A percentile compares a stretch with the other conserved stretches of the same genome.
Evolutionary conservation across 805 yeast genomes (phyloP).

Genomic region (Millerozyma miso): DNA sequence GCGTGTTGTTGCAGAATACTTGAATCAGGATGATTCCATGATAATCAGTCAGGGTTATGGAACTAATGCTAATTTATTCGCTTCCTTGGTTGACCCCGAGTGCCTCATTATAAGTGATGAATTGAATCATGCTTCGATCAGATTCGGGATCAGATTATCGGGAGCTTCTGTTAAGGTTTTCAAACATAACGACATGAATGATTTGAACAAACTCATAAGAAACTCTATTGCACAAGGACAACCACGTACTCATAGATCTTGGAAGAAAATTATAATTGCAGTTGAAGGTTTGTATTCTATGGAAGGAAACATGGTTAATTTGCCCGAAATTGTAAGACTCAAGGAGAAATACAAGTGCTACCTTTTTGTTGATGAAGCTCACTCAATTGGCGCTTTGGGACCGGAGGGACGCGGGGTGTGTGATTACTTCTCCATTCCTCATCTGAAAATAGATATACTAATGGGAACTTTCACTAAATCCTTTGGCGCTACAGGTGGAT

Average conservation of each 20-base stretch:
- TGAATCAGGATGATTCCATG: slow-evolving; percentile 86
- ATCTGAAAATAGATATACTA: slow-evolving; percentile 72
- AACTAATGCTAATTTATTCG: slow-evolving; percentile 85
- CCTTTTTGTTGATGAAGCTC: slow-evolving; percentile 95
- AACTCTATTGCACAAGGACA: slow-evolving; percentile 91
- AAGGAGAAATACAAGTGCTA: slow-evolving; percentile 84
- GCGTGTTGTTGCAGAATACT: slow-evolving; percentile 70
- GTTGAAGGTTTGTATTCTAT: slow-evolving; percentile 91
- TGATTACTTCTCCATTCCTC: slow-evolving; percentile 82
- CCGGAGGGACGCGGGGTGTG: slow-evolving; percentile 92
- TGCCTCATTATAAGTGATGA: slow-evolving; percentile 92
- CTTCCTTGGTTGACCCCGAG: slow-evolving; percentile 77
- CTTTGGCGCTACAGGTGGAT: slow-evolving; percentile 99
- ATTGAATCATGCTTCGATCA: slow-evolving; percentile 90
- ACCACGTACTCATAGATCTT: slow-evolving; percentile 92
- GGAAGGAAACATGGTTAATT: slow-evolving; percentile 87
- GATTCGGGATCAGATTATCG: slow-evolving; percentile 89
- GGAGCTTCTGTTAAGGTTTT: slow-evolving; percentile 92
- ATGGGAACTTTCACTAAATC: slow-evolving; percentile 99
- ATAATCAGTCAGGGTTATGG: slow-evolving; percentile 93
- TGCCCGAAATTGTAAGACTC: slow-evolving; percentile 69
- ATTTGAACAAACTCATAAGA: slow-evolving; percentile 69
- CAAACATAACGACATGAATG: slow-evolving; percentile 86
- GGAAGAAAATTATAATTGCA: slow-evolving; percentile 81
- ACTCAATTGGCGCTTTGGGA: slow-evolving; percentile 98